Percentiles rank a stretch among this genome's conserved stretches.
These are phyloP conservation scores for Baudoinia panamericana DNA, from an alignment of 495 filamentous ascomycete genomes.

Conservation along the genomic window DNA sequence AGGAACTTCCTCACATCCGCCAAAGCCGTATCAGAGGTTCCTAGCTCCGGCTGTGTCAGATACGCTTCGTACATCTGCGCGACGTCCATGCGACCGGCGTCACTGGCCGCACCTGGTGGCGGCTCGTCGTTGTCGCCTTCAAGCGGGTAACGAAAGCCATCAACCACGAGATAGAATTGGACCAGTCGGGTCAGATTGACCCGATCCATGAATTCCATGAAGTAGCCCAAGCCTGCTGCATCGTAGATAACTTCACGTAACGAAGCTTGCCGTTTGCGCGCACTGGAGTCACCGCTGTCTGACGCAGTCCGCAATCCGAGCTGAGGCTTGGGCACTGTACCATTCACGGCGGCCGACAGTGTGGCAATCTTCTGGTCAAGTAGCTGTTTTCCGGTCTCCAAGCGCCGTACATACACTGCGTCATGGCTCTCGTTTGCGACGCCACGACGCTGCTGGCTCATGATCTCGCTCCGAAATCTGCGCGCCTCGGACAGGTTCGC, in stretches of 20 bases:
- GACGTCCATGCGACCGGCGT: constrained; percentile 72
- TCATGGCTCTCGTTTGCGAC: constrained; percentile 66
- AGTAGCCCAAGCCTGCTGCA: constrained; percentile 83
- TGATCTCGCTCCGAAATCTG: constrained; percentile 77
- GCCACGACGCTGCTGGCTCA: constrained; percentile 85
- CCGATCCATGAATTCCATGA: constrained; percentile 99
- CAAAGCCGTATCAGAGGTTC: constrained; percentile 54
- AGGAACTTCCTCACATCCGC: constrained; percentile 63
- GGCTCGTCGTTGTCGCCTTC: constrained; percentile 67
- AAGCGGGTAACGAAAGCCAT: constrained; percentile 89
- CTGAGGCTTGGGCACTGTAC: constrained; percentile 37
- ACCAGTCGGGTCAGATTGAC: constrained; percentile 74
- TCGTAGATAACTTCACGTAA: constrained; percentile 75
- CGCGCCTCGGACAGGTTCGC: constrained; percentile 90
- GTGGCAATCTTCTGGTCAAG: constrained; percentile 81
- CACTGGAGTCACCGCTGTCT: constrained; percentile 20
- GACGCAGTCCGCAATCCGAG: constrained; percentile 16
- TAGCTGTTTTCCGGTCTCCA: constrained; percentile 83
- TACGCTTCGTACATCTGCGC: constrained; percentile 84
- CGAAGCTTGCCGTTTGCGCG: constrained; percentile 54
- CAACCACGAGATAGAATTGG: constrained; percentile 97
- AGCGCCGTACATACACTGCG: constrained; percentile 66
- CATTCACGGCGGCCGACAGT: constrained; percentile 43
- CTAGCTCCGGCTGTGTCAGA: constrained; percentile 66
- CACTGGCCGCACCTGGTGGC: constrained; percentile 49